These are phyloP conservation scores for Cordyceps javanica DNA, from an alignment of 2,329 filamentous ascomycete genomes.

Conservation along the genomic window DNA sequence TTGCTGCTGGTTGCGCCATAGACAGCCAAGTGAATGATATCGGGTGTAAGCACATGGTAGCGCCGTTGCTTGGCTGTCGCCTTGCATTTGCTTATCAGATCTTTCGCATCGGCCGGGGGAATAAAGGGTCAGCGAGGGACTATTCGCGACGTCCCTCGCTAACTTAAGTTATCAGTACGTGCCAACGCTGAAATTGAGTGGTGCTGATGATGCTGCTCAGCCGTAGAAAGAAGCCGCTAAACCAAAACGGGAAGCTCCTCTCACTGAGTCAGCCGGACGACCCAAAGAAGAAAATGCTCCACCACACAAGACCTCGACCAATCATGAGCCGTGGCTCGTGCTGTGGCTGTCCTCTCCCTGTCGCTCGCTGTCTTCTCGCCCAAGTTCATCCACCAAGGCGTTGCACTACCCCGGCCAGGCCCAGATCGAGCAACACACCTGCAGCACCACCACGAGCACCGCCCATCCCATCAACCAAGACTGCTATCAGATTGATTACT, in stretches of 20 bases:
- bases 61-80: background rate
- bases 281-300: background rate
- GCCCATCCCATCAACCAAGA: constrained; percentile 2
- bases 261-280: constrained; percentile 1
- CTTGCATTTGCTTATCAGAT: background rate
- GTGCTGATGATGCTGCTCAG: no score
- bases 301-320: background rate
- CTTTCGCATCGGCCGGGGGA: background rate
- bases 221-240: background rate
- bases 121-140: background rate
- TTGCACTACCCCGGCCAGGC: constrained; percentile 10
- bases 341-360: constrained; percentile 5
- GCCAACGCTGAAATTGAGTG: no score
- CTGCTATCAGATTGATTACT: background rate
- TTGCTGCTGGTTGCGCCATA: no score
- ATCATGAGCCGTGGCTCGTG: background rate
- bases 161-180: no score
- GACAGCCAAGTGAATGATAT: no score
- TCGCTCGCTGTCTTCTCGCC: background rate
- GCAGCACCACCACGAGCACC: constrained; percentile 6
- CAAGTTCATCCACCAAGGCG: background rate
- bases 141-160: background rate
- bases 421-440: constrained; percentile 11
- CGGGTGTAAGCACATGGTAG: background rate
- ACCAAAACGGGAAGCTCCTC: background rate